phyloP scores from a whole-genome alignment of 345 rosid genomes.

The Lepidium sativum region DNA sequence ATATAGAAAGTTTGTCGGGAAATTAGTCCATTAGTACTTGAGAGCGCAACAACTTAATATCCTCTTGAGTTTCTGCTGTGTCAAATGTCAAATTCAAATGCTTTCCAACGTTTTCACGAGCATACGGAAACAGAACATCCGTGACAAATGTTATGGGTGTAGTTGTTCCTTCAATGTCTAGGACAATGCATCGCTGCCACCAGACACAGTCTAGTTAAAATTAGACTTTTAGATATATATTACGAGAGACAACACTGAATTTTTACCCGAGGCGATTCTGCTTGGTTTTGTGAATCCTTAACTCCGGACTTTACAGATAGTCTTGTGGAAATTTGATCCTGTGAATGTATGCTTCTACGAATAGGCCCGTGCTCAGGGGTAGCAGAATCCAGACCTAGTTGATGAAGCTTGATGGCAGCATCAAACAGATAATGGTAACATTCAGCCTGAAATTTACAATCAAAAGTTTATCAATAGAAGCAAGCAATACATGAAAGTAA shows the following conservation, averaged over 20 bases:
- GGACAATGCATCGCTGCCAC: conserved; percentile 74
- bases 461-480: conserved; percentile 3
- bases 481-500: not conserved
- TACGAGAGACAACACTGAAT: not conserved
- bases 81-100: conserved; percentile 64
- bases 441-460: conserved; percentile 55
- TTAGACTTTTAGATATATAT: not conserved
- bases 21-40: conserved; percentile 43
- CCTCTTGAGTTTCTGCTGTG: conserved; percentile 71
- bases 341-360: conserved; percentile 33
- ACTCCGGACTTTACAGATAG: conserved; percentile 33
- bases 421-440: conserved; percentile 88
- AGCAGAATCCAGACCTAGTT: conserved; percentile 64
- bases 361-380: conserved; percentile 70
- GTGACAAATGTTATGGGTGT: conserved; percentile 90
- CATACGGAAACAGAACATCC: conserved; percentile 90
- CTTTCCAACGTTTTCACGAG: conserved; percentile 77
- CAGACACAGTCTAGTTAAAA: conserved; percentile 13
- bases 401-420: conserved; percentile 89
- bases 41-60: conserved; percentile 57
- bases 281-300: conserved; percentile 36
- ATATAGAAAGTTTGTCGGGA: not conserved
- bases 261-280: conserved; percentile 43
- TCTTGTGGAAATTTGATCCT: conserved; percentile 22
- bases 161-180: conserved; percentile 97